Evolutionary conservation across 352 stramenopile species (phyloP), one percentile per base, ranked within the genome.

Genomic region (Nothophytophthora sp.): DNA sequence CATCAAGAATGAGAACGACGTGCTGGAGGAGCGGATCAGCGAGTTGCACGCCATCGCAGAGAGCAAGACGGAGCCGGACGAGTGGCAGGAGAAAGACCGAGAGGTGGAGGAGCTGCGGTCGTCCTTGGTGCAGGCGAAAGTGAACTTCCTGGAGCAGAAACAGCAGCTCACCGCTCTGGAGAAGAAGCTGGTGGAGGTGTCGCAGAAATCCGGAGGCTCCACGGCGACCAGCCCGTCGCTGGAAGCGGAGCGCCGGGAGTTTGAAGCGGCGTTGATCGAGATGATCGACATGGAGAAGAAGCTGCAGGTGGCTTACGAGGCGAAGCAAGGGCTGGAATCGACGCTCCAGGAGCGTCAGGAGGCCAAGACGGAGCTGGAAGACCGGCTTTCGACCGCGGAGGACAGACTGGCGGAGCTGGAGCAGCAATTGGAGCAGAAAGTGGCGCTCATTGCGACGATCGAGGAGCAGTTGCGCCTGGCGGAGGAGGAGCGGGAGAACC

Each of bases 201-300:
- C 72, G 23, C 62, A 54, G 9, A 76, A 68, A 32, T 62, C 67
- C 0, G 61, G 53, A 18, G 54, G 61, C 13, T 62, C 44, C 11
- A 52, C 53, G 6, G 48, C 62, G 18, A 74, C 53, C 22, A 66
- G 32, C 9, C 59, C 55, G 3, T 61, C 70, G 8, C 60, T 76
- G 3, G 75, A 86, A 9, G 54, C 67, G n/a, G 72, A 86, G 32
- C 72, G 73, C 10, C 76, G 79, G 9, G 75, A 86, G 57, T 84
- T 82, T 15, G 72, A 86, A 34, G 56, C 67, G 1, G 73, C 75
- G 33, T 54, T 86, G 50, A 84, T 82, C 30, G 75, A 86, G 37
- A 69, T 86, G 55, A 84, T 86, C 27, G 72, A 80, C 28, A 83
- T 86, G 73, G 75, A 86, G 39, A 67, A 76, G 36, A 86, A 84